A percentile compares a stretch with the other conserved stretches of the same genome.
Evolutionary conservation across 202 grass and related monocot genomes (phyloP).

Genomic region (Setaria italica): DNA sequence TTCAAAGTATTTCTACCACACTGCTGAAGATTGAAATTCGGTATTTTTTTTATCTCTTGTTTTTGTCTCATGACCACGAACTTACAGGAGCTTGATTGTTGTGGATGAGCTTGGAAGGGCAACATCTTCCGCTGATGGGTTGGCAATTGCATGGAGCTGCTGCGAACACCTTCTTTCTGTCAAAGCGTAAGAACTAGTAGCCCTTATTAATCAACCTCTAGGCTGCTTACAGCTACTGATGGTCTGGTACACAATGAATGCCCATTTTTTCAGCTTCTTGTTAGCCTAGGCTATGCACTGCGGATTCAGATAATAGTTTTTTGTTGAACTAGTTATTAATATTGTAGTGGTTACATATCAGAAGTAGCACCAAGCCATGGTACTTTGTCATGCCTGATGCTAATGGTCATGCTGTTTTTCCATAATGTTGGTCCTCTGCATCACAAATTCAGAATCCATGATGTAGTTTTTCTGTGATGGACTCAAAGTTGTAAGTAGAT

Average conservation of each 20-base stretch:
- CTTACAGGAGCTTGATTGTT: slow-evolving; percentile 82
- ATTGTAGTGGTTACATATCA: slow-evolving; percentile 1
- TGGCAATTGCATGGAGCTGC: slow-evolving; percentile 99
- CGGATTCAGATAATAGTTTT: slow-evolving; percentile 25
- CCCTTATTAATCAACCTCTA: slow-evolving; percentile 24
- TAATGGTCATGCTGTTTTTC: not conserved
- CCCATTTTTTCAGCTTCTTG: slow-evolving; percentile 8
- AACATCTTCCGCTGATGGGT: slow-evolving; percentile 93
- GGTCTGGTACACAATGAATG: slow-evolving; percentile 8
- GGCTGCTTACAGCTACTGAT: slow-evolving; percentile 25
- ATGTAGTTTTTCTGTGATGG: not conserved
- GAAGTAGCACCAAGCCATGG: slow-evolving; percentile 9
- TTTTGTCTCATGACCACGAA: slow-evolving; percentile 35
- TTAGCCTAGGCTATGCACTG: not conserved
- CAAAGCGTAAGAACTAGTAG: slow-evolving; percentile 70
- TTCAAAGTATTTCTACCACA: slow-evolving; percentile 65
- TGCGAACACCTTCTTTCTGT: slow-evolving; percentile 83
- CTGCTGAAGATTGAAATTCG: slow-evolving; percentile 1
- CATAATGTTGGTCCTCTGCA: slow-evolving; percentile 3
- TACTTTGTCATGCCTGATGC: not conserved
- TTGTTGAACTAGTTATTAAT: not conserved
- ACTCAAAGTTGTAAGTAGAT: not conserved
- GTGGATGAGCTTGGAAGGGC: slow-evolving; percentile 99
- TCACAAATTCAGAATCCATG: not conserved
- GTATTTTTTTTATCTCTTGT: slow-evolving; percentile 29